Percentiles rank a stretch among this genome's conserved stretches.
Conservation (phyloP, 2,329 filamentous ascomycete genomes). For the Capronia americana region DNA sequence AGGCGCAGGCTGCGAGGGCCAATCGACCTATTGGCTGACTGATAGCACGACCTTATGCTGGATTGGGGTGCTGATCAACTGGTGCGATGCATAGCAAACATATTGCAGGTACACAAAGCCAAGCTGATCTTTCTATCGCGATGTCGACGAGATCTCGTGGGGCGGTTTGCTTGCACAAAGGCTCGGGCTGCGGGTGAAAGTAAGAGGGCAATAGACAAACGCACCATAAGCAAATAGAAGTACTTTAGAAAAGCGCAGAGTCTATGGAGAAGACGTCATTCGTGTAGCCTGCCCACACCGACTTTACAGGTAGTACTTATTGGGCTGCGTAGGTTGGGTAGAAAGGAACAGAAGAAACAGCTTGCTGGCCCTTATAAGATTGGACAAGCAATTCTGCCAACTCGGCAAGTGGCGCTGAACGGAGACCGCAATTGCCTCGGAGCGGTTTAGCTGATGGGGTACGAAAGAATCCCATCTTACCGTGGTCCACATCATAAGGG, state of each 20-base stretch:
- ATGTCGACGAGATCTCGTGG: constrained; percentile 5
- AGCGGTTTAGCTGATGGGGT: neutral
- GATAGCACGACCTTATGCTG: constrained; percentile 11
- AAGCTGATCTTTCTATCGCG: neutral
- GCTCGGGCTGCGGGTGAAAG: neutral
- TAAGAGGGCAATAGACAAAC: constrained; percentile 4
- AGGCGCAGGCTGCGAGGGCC: constrained; percentile 2
- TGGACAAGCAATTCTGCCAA: constrained; percentile 17
- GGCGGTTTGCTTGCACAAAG: constrained; percentile 1
- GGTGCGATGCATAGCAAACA: constrained; percentile 20
- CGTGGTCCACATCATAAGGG: constrained; percentile 1
- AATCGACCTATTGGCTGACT: constrained; percentile 23
- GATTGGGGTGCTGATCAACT: constrained; percentile 18
- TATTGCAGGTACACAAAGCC: constrained; percentile 10
- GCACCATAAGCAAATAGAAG: constrained; percentile 22
- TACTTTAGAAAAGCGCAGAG: constrained; percentile 9
- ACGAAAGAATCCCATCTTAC: neutral
- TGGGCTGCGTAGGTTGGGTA: constrained; percentile 23
- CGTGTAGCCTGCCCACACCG: constrained; percentile 29
- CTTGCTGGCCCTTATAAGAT: constrained; percentile 6
- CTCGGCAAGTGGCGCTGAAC: constrained; percentile 1
- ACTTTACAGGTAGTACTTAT: constrained; percentile 10
- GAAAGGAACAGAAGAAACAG: constrained; percentile 13
- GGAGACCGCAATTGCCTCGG: neutral
- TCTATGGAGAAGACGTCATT: constrained; percentile 29